phyloP scores from a whole-genome alignment of 2,329 filamentous ascomycete genomes.

The Alternaria triticimaculans region DNA sequence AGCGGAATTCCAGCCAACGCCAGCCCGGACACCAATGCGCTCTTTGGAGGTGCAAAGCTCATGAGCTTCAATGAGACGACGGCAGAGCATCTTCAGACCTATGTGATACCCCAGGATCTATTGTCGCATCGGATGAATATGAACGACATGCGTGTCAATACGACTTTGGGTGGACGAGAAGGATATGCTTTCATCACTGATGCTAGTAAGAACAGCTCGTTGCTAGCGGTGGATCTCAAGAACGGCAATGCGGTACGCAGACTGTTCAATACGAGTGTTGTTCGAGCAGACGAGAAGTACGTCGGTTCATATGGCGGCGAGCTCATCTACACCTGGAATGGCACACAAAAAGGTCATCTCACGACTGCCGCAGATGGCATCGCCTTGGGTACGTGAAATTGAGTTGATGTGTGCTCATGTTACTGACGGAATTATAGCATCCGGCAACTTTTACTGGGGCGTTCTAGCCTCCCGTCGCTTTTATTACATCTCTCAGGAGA shows the following conservation, averaged over 20 bases:
- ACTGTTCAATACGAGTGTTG: slow-evolving; percentile 47
- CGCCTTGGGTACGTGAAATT: slow-evolving; percentile 33
- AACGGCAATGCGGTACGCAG: slow-evolving; percentile 45
- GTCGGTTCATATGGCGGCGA: slow-evolving; percentile 49
- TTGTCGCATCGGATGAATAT: slow-evolving; percentile 47
- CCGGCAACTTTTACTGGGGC: slow-evolving; percentile 54
- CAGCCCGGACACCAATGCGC: slow-evolving; percentile 27
- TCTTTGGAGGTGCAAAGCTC: slow-evolving; percentile 50
- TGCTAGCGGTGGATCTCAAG: slow-evolving; percentile 50
- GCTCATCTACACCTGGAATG: slow-evolving; percentile 47
- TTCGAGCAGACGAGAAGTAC: slow-evolving; percentile 49
- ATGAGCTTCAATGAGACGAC: slow-evolving; percentile 51
- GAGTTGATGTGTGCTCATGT: not conserved
- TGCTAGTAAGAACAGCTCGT: slow-evolving; percentile 46
- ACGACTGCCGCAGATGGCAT: slow-evolving; percentile 48
- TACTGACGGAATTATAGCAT: slow-evolving; percentile 26
- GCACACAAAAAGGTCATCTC: slow-evolving; percentile 39
- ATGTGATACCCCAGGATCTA: slow-evolving; percentile 46
- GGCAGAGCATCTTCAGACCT: slow-evolving; percentile 44
- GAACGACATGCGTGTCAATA: slow-evolving; percentile 55
- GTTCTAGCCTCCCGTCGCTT: slow-evolving; percentile 51
- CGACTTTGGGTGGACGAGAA: slow-evolving; percentile 46
- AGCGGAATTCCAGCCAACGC: slow-evolving; percentile 47
- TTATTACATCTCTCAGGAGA: slow-evolving; percentile 50
- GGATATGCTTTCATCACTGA: slow-evolving; percentile 54